Percentiles rank a stretch among this genome's conserved stretches.
These are phyloP conservation scores for Aspergillus olivimuriae DNA, from an alignment of 495 filamentous ascomycete species.

Conservation along the genomic window DNA sequence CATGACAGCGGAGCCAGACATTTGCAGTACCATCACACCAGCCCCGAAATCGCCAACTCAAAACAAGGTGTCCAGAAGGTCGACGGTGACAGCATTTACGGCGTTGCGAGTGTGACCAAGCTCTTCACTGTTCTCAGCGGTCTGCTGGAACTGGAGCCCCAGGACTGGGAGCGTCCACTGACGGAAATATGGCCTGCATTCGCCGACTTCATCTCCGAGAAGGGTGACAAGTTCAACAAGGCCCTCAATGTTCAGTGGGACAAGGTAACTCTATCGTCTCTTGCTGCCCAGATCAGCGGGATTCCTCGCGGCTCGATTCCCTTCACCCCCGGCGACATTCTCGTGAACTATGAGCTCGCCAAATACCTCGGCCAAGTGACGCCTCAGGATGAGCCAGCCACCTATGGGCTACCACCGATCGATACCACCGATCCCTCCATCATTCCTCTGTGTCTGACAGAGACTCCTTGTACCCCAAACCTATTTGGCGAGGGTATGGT, in stretches of 20 bases:
- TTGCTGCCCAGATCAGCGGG: conserved; percentile 37
- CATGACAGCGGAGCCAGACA: conserved; percentile 25
- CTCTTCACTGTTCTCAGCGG: conserved; percentile 41
- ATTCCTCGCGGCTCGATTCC: conserved; percentile 35
- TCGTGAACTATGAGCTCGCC: background rate
- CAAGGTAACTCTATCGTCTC: conserved; percentile 34
- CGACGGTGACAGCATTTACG: conserved; percentile 42
- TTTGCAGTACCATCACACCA: conserved; percentile 30
- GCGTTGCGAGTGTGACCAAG: conserved; percentile 47
- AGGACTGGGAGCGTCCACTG: conserved; percentile 39
- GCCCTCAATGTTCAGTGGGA: conserved; percentile 33
- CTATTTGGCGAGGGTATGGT: conserved; percentile 19
- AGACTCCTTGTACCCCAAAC: background rate
- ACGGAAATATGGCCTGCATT: conserved; percentile 41
- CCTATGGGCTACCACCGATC: conserved; percentile 27
- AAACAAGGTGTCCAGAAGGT: conserved; percentile 29
- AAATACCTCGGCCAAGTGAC: background rate
- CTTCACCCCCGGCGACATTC: conserved; percentile 5
- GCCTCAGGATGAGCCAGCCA: conserved; percentile 10
- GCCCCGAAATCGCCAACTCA: conserved; percentile 6
- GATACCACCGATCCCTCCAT: conserved; percentile 17
- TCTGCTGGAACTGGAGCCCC: conserved; percentile 26
- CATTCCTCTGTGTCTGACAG: conserved; percentile 10
- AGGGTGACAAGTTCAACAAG: conserved; percentile 4
- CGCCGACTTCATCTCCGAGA: conserved; percentile 21